phyloP scores from a whole-genome alignment of 257 asterid species.

The Scutellaria galericulata region DNA sequence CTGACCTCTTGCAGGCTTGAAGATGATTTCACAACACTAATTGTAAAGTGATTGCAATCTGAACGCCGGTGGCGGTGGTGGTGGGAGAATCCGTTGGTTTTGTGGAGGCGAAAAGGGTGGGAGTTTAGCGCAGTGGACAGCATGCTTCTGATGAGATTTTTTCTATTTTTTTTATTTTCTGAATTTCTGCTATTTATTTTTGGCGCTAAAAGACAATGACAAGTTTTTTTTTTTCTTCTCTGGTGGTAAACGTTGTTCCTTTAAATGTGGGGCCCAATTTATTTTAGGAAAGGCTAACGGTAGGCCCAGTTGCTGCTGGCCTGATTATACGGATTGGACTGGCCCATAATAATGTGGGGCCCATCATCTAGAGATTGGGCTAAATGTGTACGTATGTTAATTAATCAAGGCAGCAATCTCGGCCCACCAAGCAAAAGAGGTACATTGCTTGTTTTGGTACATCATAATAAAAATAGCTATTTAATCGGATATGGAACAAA shows the following conservation, averaged over 20 bases:
- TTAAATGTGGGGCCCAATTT: no score
- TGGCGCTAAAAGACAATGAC: constrained; percentile 48
- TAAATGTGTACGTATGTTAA: no score
- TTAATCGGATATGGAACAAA: no score
- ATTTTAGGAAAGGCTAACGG: constrained; percentile 31
- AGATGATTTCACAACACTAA: constrained; percentile 35
- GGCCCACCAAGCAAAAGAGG: no score
- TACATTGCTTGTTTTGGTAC: no score
- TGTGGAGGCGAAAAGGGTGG: constrained; percentile 41
- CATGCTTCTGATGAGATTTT: constrained; percentile 42
- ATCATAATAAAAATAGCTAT: no score
- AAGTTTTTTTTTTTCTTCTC: background rate
- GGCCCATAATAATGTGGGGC: constrained; percentile 5
- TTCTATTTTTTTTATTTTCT: background rate
- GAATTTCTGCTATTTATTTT: constrained; percentile 23
- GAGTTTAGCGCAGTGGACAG: constrained; percentile 48
- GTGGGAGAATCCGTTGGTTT: constrained; percentile 36
- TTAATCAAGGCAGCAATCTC: no score
- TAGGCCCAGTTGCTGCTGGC: background rate
- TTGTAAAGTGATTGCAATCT: background rate
- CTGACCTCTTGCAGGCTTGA: constrained; percentile 48
- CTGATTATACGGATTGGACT: background rate
- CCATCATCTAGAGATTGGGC: background rate
- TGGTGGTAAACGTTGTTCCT: no score
- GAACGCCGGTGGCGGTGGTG: constrained; percentile 27